Base-by-base conservation (phyloP, 169 alveolate species). In the Besnoitia besnoiti region DNA sequence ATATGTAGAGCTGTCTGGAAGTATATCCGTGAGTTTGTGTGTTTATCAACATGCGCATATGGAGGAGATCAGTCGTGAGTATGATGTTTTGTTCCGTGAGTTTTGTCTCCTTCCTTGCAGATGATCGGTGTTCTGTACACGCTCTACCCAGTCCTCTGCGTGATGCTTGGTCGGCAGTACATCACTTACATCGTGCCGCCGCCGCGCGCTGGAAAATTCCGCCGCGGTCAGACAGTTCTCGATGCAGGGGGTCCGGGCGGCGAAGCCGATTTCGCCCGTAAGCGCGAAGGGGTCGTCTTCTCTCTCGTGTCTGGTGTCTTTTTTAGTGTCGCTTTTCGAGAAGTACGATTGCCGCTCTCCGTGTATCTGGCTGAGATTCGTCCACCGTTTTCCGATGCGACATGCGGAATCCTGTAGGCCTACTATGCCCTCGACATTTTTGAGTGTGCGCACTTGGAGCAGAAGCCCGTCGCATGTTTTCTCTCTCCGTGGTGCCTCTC, bases 101-200 rank as follows among this genome's bases (percentile, higher is more conserved):
- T 55, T 19, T 49, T 16, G 4, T 62, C 42, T 33, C 42, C 77
- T 27, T 21, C 33, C 21, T 40, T 85, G 37, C 90, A 85, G 90
- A 35, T 85, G 33, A 33, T 59, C 61, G 80, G 80, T 76, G 46
- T 85, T 35, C 50, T 85, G 50, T 35, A 35, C 14, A 35, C 80
- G 5, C 90, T 85, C 90, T 85, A 85, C 90, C 84, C 90, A 4
- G 42, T 62, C 46, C 39, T 85, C 51, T 85, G 59, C 76, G 80
- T 55, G 37, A 33, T 59, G 49, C 50, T 85, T 30, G 90, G 90
- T 3, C 39, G 90, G 30, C 47, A 85, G 90, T 35, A 35, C 47
- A 35, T 85, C 30, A 85, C 90, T 2, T 40, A 59, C 90, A 39
- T 85, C 33, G 37, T 85, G 76, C 76, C 90, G 0, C 49, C 80